Evolutionary conservation across 768 basidiomycete genomes (phyloP), one percentile per base, ranked within the genome.

Genomic region (Porphyrellus cyaneotinctus): DNA sequence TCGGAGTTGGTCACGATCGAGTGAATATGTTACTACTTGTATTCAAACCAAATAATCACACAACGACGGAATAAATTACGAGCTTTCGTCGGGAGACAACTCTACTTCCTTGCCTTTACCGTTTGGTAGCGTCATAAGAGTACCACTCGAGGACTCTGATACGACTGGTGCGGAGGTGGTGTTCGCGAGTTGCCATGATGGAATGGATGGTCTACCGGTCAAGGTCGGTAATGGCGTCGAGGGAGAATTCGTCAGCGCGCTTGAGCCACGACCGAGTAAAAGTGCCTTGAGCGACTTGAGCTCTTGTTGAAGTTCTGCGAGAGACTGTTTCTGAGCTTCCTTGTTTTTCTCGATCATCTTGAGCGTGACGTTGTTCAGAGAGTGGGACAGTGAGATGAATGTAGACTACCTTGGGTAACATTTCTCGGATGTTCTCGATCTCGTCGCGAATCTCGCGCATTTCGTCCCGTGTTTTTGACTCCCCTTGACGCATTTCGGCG

Each of bases 291-390:
- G 75, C 0, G 95, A 97, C 64, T 94, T 93, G 62, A 98, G 79
- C 65, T 98, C 95, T 59, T 92, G 85, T 61, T 97, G 94, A 13
- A 98, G 77, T 61, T 97, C 95, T 48, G 78, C 72, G 14, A 97
- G 76, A 2, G 92, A 90, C 54, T 87, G 83, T 20, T 82, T 79
- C 69, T 97, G 93, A 14, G 81, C 78, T 49, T 91, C 87, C 66
- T 92, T 90, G 66, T 87, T 91, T 73, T 91, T 94, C 51, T 97
- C 91, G 48, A 97, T 87, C 89, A 97, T 91, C 95, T 98, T 57
- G 48, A 35, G 24, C 13, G 30, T 13, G 15, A 2, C 13, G 6
- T 13, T 6, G 24, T 33, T 66, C 6, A 50, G 47, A 56, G n/a
- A 3, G 24, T 4, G 38, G 32, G 30, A 28, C n/a, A 11, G 15